phyloP scores from a whole-genome alignment of 768 basidiomycete species.

The Rubroboletus pulcherrimus region DNA sequence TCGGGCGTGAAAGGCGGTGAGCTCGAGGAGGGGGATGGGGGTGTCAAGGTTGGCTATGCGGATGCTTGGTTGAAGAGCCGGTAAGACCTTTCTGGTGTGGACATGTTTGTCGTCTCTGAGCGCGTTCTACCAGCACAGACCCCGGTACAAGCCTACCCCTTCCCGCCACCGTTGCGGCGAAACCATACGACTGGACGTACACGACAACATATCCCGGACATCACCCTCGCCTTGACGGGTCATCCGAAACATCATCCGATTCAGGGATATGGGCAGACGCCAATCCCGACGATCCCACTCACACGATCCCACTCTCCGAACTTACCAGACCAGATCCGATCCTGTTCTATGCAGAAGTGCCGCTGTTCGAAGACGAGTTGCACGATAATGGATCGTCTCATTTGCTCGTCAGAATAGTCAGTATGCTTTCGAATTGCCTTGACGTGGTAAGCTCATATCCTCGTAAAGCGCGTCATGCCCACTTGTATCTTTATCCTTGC shows the following conservation, averaged over 20 bases:
- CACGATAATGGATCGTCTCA: conserved; percentile 94
- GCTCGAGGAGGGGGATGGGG: conserved; percentile 78
- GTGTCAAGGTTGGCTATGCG: conserved; percentile 91
- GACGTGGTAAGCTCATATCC: not conserved
- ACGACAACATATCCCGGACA: conserved; percentile 84
- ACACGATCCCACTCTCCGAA: conserved; percentile 79
- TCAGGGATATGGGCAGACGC: conserved; percentile 47
- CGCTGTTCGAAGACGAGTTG: conserved; percentile 93
- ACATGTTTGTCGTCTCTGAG: conserved; percentile 16
- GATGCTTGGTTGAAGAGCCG: conserved; percentile 91
- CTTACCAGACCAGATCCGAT: conserved; percentile 91
- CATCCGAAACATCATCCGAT: conserved; percentile 21
- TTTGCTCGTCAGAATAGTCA: conserved; percentile 80
- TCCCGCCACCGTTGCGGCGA: conserved; percentile 69
- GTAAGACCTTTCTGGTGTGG: conserved; percentile 33
- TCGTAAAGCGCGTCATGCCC: conserved; percentile 88
- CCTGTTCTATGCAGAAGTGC: conserved; percentile 95
- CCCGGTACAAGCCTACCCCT: conserved; percentile 61
- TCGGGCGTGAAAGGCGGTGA: conserved; percentile 70
- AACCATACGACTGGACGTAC: conserved; percentile 98
- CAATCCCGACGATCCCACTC: conserved; percentile 51
- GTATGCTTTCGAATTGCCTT: conserved; percentile 26
- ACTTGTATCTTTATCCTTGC: conserved; percentile 87
- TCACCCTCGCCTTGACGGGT: conserved; percentile 7
- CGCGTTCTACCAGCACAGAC: conserved; percentile 51